Conservation (phyloP, 169 alveolate species). For the Ichthyophthirius multifiliis region DNA sequence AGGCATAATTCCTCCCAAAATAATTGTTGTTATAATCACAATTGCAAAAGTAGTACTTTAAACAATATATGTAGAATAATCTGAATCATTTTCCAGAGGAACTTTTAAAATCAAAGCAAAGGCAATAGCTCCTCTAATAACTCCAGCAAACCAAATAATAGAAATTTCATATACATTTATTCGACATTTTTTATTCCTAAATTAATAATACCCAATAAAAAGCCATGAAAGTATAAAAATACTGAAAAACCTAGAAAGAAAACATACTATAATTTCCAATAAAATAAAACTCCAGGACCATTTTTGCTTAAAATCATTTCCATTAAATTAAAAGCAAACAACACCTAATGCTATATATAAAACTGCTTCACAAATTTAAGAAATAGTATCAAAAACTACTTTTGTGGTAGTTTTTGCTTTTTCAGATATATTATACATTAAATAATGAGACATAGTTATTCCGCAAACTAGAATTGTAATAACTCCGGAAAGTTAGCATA, state of each 20-base stretch:
- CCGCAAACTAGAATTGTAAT: constrained; percentile 52
- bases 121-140: constrained; percentile 86
- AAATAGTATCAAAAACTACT: constrained; percentile 33
- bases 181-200: constrained; percentile 34
- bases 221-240: constrained; percentile 32
- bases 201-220: constrained; percentile 1
- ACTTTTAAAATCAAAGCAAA: constrained; percentile 65
- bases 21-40: constrained; percentile 34
- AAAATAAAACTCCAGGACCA: constrained; percentile 41
- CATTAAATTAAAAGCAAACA: constrained; percentile 6
- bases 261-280: constrained; percentile 39
- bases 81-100: not conserved
- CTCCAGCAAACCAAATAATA: constrained; percentile 77
- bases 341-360: constrained; percentile 56
- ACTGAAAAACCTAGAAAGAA: constrained; percentile 40
- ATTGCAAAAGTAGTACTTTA: constrained; percentile 42
- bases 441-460: constrained; percentile 52
- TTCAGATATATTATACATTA: constrained; percentile 43
- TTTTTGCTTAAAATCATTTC: too few relatives aligned
- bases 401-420: constrained; percentile 28
- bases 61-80: constrained; percentile 22
- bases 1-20: constrained; percentile 36
- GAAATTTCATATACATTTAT: constrained; percentile 48
- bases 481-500: constrained; percentile 39
- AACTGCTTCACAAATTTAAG: constrained; percentile 53